These are phyloP conservation scores for Rhodotorula sp. DNA, from an alignment of 1,284 basidiomycete genomes.

Conservation along the genomic window DNA sequence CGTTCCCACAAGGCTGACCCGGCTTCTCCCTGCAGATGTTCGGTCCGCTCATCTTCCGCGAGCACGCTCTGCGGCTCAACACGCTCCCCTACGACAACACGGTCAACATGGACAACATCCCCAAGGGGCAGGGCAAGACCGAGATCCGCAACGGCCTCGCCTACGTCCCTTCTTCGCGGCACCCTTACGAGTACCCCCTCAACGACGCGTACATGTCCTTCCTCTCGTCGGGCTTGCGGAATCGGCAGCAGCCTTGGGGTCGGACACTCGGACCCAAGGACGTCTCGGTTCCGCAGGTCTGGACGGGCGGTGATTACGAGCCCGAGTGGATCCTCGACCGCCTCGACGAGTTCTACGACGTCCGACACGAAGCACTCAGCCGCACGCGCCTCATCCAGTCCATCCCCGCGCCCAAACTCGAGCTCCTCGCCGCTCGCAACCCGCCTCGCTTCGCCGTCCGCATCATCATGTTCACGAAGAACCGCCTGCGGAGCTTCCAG, in stretches of 20 bases:
- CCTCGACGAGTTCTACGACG: slow-evolving; percentile 14
- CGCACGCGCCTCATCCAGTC: slow-evolving; percentile 6
- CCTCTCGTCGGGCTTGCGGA: not conserved
- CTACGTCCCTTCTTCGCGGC: not conserved
- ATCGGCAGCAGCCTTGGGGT: not conserved
- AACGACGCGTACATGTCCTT: slow-evolving; percentile 3
- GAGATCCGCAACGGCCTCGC: slow-evolving; percentile 11
- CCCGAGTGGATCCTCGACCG: slow-evolving; percentile 16
- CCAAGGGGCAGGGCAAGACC: slow-evolving; percentile 2
- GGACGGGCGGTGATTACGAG: not conserved
- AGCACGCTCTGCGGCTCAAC: slow-evolving; percentile 16
- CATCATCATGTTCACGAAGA: slow-evolving; percentile 4
- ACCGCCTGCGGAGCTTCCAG: not conserved
- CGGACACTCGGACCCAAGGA: not conserved
- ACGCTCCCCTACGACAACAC: slow-evolving; percentile 12
- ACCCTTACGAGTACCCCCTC: slow-evolving; percentile 6
- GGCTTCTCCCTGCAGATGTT: slow-evolving; percentile 1
- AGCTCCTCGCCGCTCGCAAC: not conserved
- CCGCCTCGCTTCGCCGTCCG: not conserved
- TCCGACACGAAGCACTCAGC: slow-evolving; percentile 12
- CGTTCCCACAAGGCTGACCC: not conserved
- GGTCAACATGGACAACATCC: slow-evolving; percentile 19
- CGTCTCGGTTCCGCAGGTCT: not conserved
- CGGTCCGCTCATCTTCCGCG: slow-evolving; percentile 9
- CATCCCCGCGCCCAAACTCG: not conserved